Evolutionary conservation across 1,284 basidiomycete genomes (phyloP).

Genomic region (Apiotrichum montevideense): DNA sequence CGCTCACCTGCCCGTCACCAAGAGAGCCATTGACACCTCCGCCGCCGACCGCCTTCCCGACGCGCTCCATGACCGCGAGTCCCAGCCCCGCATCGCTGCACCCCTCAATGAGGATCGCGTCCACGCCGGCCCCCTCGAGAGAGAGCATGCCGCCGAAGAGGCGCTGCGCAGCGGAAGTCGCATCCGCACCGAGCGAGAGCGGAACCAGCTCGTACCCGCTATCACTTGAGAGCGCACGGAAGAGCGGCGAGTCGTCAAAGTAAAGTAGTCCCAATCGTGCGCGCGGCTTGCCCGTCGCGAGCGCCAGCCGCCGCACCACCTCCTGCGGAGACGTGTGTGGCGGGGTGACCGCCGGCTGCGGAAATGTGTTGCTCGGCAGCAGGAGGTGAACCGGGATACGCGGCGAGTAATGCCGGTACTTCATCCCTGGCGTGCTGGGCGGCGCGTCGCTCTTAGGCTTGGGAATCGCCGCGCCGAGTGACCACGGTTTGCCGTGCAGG

Average conservation of each 20-base stretch:
- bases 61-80: conserved; percentile 94
- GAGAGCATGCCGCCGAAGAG: conserved; percentile 84
- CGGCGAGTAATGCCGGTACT: conserved; percentile 96
- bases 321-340: conserved; percentile 3
- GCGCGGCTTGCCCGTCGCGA: not conserved
- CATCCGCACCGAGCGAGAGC: conserved; percentile 60
- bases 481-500: conserved; percentile 31
- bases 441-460: conserved; percentile 36
- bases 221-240: conserved; percentile 3
- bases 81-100: conserved; percentile 76
- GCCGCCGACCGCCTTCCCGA: conserved; percentile 81
- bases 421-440: conserved; percentile 99
- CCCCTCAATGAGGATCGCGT: conserved; percentile 82
- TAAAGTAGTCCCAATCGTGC: conserved; percentile 60
- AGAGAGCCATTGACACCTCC: conserved; percentile 34
- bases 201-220: conserved; percentile 25
- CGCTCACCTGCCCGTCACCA: conserved; percentile 20
- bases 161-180: conserved; percentile 66
- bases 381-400: conserved; percentile 73
- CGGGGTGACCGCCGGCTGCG: conserved; percentile 46
- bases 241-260: conserved; percentile 56
- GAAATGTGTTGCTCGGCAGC: conserved; percentile 50
- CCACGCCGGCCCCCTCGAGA: conserved; percentile 67
- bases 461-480: not conserved
- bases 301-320: conserved; percentile 5